Evolutionary conservation across 805 yeast species (phyloP), one percentile per base, ranked within the genome.

Genomic region (Starmerella kuoi): DNA sequence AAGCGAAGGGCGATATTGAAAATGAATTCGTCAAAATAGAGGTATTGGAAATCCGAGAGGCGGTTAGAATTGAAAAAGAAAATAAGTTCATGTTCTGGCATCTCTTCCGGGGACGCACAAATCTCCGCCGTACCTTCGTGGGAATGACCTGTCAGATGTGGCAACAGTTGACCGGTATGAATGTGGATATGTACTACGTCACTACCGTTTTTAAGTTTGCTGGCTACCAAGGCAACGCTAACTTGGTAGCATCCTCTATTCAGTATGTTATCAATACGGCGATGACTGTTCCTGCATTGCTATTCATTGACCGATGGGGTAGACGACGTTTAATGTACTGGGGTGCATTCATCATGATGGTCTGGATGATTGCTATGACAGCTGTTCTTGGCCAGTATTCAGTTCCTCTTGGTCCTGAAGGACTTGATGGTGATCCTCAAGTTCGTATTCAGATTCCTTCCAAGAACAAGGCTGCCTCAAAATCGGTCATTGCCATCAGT

Each of bases 151-250:
- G 80, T 22, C 94, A 84, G 61, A 78, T 83, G 17, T 67, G 84
- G 56, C 96, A 88, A 62, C 96, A 87, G 64, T 75, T 83, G 55
- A 75, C 93, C 6, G 96, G 96, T 42, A 77, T 84, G 47, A 86
- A 86, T 65, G 84, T 85, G 57, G 80, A 85, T 46, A 84, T 87
- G 58, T 87, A 86, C 64, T 86, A 79, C 59, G 91, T 94, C 33
- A 85, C 87, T 20, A 70, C 77, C 50, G 82, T 86, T 61, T 83
- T 87, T 60, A 27, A 43, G 8, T 49, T 45, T 45, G 42, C 47
- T 18, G 71, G 72, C 39, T 68, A 63, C 44, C 70, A 85, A 1
- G 94, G 94, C 25, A 58, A 68, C 41, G 63, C 72, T 11, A 70
- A 82, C 60, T 56, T 80, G 39, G 63, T 81, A 37, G 82, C 94